phyloP scores from a whole-genome alignment of 2,329 filamentous ascomycete genomes.

The Phaeophleospora eucalypticola region DNA sequence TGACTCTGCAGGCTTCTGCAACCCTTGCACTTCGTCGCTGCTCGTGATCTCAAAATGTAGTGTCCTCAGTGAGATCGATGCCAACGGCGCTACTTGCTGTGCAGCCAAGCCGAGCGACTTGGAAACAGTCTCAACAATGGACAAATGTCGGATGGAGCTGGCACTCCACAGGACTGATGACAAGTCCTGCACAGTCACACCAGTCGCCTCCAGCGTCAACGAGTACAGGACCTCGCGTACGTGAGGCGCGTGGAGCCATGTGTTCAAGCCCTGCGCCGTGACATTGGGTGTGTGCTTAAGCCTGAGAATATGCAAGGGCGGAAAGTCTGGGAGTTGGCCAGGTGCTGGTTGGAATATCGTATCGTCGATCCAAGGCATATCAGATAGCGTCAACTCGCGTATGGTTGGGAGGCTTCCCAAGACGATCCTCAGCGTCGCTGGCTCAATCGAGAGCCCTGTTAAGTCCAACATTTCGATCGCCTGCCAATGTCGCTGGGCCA shows the following conservation, averaged over 20 bases:
- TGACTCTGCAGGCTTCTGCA: conserved; percentile 49
- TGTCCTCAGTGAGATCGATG: conserved; percentile 64
- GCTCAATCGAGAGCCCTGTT: conserved; percentile 64
- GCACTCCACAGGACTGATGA: conserved; percentile 58
- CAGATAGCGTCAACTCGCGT: conserved; percentile 68
- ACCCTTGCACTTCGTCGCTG: conserved; percentile 55
- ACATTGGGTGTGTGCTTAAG: conserved; percentile 68
- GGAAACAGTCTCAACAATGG: conserved; percentile 54
- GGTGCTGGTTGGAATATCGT: conserved; percentile 66
- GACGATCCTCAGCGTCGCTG: conserved; percentile 64
- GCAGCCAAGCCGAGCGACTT: conserved; percentile 51
- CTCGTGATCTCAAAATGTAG: conserved; percentile 81
- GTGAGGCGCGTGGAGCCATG: conserved; percentile 61
- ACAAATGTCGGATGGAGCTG: conserved; percentile 55
- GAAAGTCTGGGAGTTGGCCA: conserved; percentile 63
- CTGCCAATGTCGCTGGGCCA: conserved; percentile 65
- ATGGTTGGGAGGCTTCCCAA: conserved; percentile 64
- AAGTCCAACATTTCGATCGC: conserved; percentile 71
- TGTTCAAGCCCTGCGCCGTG: conserved; percentile 65
- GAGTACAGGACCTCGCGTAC: conserved; percentile 60
- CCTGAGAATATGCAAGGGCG: conserved; percentile 67
- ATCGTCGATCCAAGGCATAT: conserved; percentile 68
- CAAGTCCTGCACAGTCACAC: conserved; percentile 60
- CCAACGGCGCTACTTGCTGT: conserved; percentile 58
- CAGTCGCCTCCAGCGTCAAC: conserved; percentile 68